Evolutionary conservation across 495 filamentous ascomycete genomes (phyloP).

Genomic region (Neurospora tetrasperma): DNA sequence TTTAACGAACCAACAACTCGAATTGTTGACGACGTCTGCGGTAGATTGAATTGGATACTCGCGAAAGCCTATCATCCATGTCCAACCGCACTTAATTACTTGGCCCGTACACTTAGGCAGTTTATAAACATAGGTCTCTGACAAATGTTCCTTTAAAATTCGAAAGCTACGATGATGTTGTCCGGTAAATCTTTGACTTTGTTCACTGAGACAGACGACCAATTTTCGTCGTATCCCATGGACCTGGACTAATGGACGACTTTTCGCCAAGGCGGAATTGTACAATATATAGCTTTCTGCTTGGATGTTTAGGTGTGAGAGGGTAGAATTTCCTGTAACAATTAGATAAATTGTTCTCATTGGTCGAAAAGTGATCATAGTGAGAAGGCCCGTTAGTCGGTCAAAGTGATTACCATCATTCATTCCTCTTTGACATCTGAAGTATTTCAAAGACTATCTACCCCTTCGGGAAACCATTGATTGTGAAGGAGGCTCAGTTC

Average conservation of each 20-base stretch:
- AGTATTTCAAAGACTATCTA: neutral
- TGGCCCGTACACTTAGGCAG: neutral
- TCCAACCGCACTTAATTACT: neutral
- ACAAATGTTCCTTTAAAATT: neutral
- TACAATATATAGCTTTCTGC: neutral
- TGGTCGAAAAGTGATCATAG: neutral
- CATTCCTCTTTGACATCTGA: neutral
- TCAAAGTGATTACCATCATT: neutral
- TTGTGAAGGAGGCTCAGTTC: neutral
- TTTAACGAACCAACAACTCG: neutral
- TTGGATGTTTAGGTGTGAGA: rapidly evolving
- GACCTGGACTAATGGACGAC: neutral
- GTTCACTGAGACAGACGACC: neutral
- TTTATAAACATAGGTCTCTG: neutral
- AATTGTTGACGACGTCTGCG: neutral
- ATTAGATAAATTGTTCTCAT: neutral
- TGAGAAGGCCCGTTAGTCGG: neutral
- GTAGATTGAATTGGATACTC: neutral
- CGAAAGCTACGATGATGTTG: no score
- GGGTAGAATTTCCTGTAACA: neutral
- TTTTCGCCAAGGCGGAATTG: neutral
- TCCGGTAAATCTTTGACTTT: neutral
- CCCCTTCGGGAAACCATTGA: neutral
- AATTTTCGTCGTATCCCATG: neutral
- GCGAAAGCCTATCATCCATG: neutral